Evolutionary conservation across 2,329 filamentous ascomycete species (phyloP).

Genomic region (Curvularia eragrostidis): DNA sequence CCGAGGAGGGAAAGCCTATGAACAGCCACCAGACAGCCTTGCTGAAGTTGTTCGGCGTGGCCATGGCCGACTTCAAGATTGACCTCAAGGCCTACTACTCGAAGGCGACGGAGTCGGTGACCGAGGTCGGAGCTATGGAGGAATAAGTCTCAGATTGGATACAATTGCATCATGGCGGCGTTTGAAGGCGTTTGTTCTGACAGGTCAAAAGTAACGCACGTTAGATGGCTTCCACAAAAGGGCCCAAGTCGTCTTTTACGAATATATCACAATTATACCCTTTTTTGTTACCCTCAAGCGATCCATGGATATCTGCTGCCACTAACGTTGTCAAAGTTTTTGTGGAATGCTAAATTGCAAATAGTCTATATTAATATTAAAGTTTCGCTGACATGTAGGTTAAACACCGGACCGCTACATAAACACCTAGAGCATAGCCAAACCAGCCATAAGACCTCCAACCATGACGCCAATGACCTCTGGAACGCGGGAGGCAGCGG

Average conservation of each 20-base stretch:
- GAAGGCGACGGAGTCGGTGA: constrained; percentile 48
- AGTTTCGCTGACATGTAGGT: background rate
- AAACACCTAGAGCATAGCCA: constrained; percentile 23
- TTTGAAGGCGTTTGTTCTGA: constrained; percentile 31
- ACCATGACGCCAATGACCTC: constrained; percentile 27
- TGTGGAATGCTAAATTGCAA: background rate
- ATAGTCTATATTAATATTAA: background rate
- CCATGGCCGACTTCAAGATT: constrained; percentile 88
- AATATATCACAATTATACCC: constrained; percentile 39
- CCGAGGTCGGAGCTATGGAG: constrained; percentile 60
- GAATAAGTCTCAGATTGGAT: constrained; percentile 39
- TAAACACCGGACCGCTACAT: background rate
- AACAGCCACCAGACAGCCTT: constrained; percentile 92
- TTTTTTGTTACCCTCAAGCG: constrained; percentile 19
- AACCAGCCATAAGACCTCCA: constrained; percentile 32
- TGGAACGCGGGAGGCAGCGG: constrained; percentile 24
- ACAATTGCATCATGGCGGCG: constrained; percentile 34
- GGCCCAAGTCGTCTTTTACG: constrained; percentile 13
- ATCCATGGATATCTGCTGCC: background rate
- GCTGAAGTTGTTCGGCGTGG: constrained; percentile 91
- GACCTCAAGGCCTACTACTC: constrained; percentile 71
- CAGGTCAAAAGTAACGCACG: constrained; percentile 27
- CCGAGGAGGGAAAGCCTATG: constrained; percentile 81
- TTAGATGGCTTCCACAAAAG: constrained; percentile 19
- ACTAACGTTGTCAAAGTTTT: background rate